These are phyloP conservation scores for Dactylis glomerata DNA, from an alignment of 176 grass and related monocot genomes.

Conservation along the genomic window DNA sequence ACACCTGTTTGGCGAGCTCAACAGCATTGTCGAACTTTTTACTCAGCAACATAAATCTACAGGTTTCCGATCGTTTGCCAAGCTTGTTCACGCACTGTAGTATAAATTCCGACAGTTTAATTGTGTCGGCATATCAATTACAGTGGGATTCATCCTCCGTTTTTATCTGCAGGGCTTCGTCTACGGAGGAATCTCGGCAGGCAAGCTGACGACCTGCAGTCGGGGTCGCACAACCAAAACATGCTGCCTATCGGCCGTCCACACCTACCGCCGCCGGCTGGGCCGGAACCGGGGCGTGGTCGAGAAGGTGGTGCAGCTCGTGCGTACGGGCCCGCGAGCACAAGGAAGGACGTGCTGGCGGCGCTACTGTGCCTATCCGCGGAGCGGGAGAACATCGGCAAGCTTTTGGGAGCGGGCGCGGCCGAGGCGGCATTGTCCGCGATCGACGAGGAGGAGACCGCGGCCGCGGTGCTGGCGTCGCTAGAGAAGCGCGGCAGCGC, in stretches of 20 bases:
- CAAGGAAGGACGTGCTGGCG: slow-evolving; percentile 75
- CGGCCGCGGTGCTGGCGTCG: slow-evolving; percentile 51
- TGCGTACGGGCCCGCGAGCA: slow-evolving; percentile 53
- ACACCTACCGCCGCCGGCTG: slow-evolving; percentile 74
- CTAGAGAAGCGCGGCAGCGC: slow-evolving; percentile 75
- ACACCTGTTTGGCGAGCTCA: too few species aligned
- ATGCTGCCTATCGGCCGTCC: slow-evolving; percentile 61
- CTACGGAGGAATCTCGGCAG: too few species aligned
- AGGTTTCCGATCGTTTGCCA: too few species aligned
- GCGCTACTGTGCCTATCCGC: slow-evolving; percentile 68
- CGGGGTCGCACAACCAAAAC: too few species aligned
- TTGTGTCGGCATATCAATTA: too few species aligned
- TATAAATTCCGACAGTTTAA: too few species aligned
- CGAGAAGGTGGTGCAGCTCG: slow-evolving; percentile 49
- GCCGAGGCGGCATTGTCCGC: slow-evolving; percentile 42
- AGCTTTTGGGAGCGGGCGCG: slow-evolving; percentile 52
- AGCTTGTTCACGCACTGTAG: too few species aligned
- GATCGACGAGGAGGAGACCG: slow-evolving; percentile 43
- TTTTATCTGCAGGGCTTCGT: too few species aligned
- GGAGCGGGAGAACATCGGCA: slow-evolving; percentile 68
- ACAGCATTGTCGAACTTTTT: too few species aligned
- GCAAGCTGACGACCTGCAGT: too few species aligned
- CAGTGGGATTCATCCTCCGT: too few species aligned
- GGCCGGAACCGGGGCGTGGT: slow-evolving; percentile 54
- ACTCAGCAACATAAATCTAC: too few species aligned